Base-by-base conservation (phyloP, 2,329 filamentous ascomycete genomes). In the Verticillium tricorpus region DNA sequence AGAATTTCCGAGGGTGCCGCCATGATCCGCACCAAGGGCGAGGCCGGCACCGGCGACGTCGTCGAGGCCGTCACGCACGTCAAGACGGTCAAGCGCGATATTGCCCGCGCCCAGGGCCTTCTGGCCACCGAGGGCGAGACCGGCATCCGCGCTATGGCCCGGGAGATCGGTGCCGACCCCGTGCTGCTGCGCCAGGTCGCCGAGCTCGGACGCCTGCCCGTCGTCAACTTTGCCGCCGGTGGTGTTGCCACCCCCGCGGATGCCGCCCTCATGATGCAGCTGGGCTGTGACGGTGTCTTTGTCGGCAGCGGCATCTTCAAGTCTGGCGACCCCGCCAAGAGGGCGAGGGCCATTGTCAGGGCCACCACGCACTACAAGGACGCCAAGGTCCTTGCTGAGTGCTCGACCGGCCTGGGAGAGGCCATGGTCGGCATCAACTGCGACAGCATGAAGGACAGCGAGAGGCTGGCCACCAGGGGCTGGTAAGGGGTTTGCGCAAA, bases 21-120 rank as follows among this genome's bases (percentile, higher is more conserved):
- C 71, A 98, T 99, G 94, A 97, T 99, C 79, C 89, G 95, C 70
- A 99, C 95, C 67, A 99, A 98, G 83, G 95, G 95, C 67, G 95
- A 99, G 80, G 95, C 95, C 40, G 95, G 95, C 65, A 98, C 95
- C 1, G 95, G 95, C 65, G 95, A 99, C 74, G 92, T 99, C 59
- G 91, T 98, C 70, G 94, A 98, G 82, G 95, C 95, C 22, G 94
- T 98, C 57, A 89, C 90, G 73, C 95, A 99, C 84, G 96, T 97
- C 87, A 91, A 95, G 73, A 92, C 91, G 12, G 90, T 98, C 66
- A 95, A 89, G 73, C 78, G 81, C 25, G 89, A 98, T 71, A 96
- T 98, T 69, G 86, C 88, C 4, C 82, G 85, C 65, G 94, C 94
- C 12, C 90, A 93, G 74, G 85, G 87, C 22, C 91, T 94, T 60